These are phyloP conservation scores for Voacanga thouarsii DNA, from an alignment of 257 asterid genomes.

Conservation along the genomic window DNA sequence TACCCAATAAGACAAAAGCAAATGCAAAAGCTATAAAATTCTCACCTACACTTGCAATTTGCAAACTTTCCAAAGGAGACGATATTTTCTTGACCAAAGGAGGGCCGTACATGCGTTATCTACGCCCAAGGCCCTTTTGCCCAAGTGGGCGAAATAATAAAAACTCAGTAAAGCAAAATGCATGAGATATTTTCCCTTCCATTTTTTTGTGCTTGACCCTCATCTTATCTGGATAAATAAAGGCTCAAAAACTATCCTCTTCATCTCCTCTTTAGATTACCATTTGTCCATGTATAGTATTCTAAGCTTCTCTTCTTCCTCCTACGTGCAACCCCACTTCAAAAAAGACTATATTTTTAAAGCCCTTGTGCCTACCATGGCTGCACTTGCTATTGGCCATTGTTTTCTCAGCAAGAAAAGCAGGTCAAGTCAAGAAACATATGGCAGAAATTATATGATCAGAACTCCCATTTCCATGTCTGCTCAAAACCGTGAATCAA, in stretches of 20 bases:
- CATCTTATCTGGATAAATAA: not conserved
- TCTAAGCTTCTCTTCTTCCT: not conserved
- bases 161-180: not conserved
- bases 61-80: no score
- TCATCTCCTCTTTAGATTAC: not conserved
- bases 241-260: not conserved
- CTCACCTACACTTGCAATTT: no score
- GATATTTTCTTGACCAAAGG: no score
- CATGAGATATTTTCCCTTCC: conserved; percentile 1
- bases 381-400: conserved; percentile 20
- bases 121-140: no score
- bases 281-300: not conserved
- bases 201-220: not conserved
- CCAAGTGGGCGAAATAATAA: no score
- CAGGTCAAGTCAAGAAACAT: conserved; percentile 10
- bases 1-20: no score
- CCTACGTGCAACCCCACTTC: conserved; percentile 2
- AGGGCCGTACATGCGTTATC: no score
- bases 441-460: not conserved
- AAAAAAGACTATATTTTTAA: not conserved
- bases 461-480: conserved; percentile 24
- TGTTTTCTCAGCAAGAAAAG: conserved; percentile 9
- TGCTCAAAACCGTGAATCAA: conserved; percentile 37
- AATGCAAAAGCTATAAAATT: no score
- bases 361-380: conserved; percentile 7